Evolutionary conservation across 805 yeast genomes (phyloP), one percentile per base, ranked within the genome.

Genomic region (Danielozyma ontarioensis): DNA sequence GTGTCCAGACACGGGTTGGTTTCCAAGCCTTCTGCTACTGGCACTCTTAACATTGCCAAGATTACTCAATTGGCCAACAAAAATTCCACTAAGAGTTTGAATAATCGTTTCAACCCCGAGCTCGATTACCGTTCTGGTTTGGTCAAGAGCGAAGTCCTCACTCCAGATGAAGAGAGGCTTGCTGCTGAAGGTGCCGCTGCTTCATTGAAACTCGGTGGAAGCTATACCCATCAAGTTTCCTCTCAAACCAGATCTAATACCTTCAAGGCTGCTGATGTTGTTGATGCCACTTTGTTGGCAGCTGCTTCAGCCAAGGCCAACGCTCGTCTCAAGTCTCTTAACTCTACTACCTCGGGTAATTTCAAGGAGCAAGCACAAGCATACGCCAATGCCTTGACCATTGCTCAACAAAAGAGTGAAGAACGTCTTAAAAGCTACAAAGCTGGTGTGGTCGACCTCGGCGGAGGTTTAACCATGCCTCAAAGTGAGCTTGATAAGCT

Each of bases 381-480:
- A 51, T 86, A 86, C 62, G 76, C 77, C 42, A 73, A 74, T 42
- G 97, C 96, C 2, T 70, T 82, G 34, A 78, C 80, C 19, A 62
- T 83, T 41, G 96, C 96, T 2, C 83, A 83, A 53, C 72, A 74
- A 41, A 77, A 78, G 48, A 66, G 73, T 29, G 75, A 73, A 31
- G 78, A 75, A 52, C 72, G 90, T 49, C 51, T 72, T 32, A 51
- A 52, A 29, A 45, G 51, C 31, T 66, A 69, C 40, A 77, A 79
- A 42, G 74, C 80, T 55, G 71, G 71, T 25, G 48, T 59, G 25
- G 66, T 87, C 47, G 71, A 86, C 50, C 62, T 90, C 41, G 98
- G 98, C 39, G 96, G 95, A 41, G 97, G 97, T 2, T 69, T 85
- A 37, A 75, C 72, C 50, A 76, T 90, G 72, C 68, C 83, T 25